Base-by-base conservation (phyloP, 2,329 filamentous ascomycete species). In the Acephala macrosclerotiorum region DNA sequence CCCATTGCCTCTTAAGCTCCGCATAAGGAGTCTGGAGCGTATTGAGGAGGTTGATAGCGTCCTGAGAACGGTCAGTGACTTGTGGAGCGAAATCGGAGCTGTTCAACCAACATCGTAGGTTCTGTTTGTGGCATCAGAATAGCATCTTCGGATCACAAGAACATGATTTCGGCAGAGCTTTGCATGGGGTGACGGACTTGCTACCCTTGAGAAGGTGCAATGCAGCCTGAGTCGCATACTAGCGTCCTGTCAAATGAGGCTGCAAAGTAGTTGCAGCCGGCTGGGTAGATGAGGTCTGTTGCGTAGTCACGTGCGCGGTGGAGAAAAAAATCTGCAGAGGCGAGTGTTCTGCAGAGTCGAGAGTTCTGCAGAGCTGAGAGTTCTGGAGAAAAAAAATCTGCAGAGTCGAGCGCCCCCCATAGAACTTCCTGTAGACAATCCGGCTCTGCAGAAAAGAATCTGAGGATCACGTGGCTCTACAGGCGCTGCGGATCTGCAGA, bases 1-100 rank as follows among this genome's bases (percentile, higher is more conserved):
- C 92, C 62, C 89, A 86, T 60, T 96, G 89, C 59, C 90, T 89
- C 76, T 97, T 89, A 20, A 97, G 86, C 60, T 93, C 86, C 58
- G 91, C 87, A 76, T 91, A 95, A 60, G 97, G 96, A 49, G 92
- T 93, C 79, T 99, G 96, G 59, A 98, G 88, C 53, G 92, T 91
- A 79, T 98, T 98, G 75, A 98, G 87, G 45, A 91, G 88, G 71
- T 89, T 83, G 69, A 98, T 89, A 57, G 95, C 96, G 77, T 96
- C 93, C 93, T 97, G 29, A 12, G 11, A 36, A 14, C 8, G 20
- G n/a, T 66, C 29, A 66, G 38, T 60, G 55, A 47, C 0, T 20
- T 40, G 25, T 25, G 47, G 11, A 49, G 9, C 12, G 26, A 33
- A 11, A 29, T 7, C 2, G 5, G 2, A 20, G 51, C 25, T 36